These are phyloP conservation scores for Stachybotrys chartarum DNA, from an alignment of 2,329 filamentous ascomycete species.

Conservation along the genomic window DNA sequence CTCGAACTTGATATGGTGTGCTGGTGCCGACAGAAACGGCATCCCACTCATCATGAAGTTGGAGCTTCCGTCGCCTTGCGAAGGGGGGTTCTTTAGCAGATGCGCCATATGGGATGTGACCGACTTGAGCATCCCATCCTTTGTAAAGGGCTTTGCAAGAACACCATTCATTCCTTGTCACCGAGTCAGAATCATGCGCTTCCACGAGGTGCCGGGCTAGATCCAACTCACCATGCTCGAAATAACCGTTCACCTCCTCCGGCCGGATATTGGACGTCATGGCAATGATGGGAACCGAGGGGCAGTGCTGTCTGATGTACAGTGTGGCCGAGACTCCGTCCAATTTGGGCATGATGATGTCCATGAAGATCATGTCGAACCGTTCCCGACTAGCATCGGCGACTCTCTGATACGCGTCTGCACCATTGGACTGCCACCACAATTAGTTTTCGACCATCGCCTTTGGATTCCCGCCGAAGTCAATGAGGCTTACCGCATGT, in stretches of 20 bases:
- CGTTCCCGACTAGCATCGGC: constrained; percentile 37
- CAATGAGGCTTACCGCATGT: constrained; percentile 47
- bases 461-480: neutral
- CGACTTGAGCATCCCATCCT: constrained; percentile 75
- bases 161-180: constrained; percentile 89
- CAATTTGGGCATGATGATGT: constrained; percentile 95
- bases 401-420: constrained; percentile 87
- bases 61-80: constrained; percentile 30
- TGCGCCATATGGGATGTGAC: constrained; percentile 85
- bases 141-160: constrained; percentile 92
- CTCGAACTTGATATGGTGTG: constrained; percentile 39
- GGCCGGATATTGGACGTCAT: constrained; percentile 99
- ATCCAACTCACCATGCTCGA: constrained; percentile 72
- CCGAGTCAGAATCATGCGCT: neutral
- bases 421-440: constrained; percentile 53
- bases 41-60: constrained; percentile 24
- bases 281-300: constrained; percentile 80
- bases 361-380: constrained; percentile 73
- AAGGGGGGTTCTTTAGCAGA: constrained; percentile 61
- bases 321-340: constrained; percentile 94
- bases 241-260: constrained; percentile 95
- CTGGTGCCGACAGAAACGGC: constrained; percentile 26
- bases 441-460: constrained; percentile 7
- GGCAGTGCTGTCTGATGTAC: constrained; percentile 81
- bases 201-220: neutral